Base-by-base conservation (phyloP, 2,329 filamentous ascomycete genomes). In the Pyrenophora teres region DNA sequence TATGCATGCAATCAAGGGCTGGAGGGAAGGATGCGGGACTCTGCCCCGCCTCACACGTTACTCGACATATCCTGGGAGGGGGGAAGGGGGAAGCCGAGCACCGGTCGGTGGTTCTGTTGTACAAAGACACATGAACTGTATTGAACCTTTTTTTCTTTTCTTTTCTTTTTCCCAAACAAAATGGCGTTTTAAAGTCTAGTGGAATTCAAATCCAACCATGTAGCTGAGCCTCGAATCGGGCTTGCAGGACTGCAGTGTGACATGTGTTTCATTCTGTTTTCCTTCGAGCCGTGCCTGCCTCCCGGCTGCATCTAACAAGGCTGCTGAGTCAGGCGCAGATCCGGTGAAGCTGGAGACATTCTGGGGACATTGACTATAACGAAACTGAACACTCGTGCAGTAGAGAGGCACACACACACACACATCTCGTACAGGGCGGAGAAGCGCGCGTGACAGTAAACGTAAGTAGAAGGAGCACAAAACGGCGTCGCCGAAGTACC, bases 241-340 rank as follows among this genome's bases (percentile, higher is more conserved):
- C 27, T 44, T 39, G 44, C 33, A 19, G 31, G 31, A 44, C 21
- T 27, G 25, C 33, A 40, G 25, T 55, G 56, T 38, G 35, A 61
- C 54, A 48, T 38, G 36, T 32, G 33, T 13, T 44, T 30, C 23
- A 48, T 45, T 40, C 32, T 25, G 6, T 44, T 21, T 25, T 15
- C 36, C 27, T 39, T 27, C 47, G 41, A 45, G 36, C 19, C 27
- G 33, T 33, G 15, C 33, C 15, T 23, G 37, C 33, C 42, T 35
- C 10, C 37, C 30, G 10, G 21, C 39, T 40, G 21, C 30, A 47
- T 52, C 25, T 25, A 39, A 12, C 43, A 42, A 47, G 50, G 39
- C 31, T 39, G 15, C 25, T 38, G 42, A 45, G n/a, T 45, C 46
- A 40, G 9, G 40, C 21, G 46, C 40, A 49, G 46, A 49, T 49